These are phyloP conservation scores for Asterophora parasitica DNA, from an alignment of 768 basidiomycete genomes.

Conservation along the genomic window DNA sequence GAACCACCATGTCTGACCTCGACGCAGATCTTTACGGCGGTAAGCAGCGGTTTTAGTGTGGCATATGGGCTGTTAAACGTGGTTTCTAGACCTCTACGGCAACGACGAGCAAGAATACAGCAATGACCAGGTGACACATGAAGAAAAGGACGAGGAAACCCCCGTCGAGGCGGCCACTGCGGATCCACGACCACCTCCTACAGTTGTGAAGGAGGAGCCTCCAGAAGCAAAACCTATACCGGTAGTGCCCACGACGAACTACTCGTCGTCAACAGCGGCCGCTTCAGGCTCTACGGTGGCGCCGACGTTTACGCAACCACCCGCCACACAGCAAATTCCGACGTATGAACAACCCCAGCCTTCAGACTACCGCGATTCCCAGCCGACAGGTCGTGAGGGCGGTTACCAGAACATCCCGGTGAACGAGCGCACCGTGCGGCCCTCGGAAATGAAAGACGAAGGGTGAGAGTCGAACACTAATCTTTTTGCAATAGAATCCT, in stretches of 20 bases:
- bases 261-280: constrained; percentile 19
- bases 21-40: constrained; percentile 90
- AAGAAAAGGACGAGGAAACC: constrained; percentile 28
- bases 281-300: constrained; percentile 14
- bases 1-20: constrained; percentile 67
- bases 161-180: constrained; percentile 23
- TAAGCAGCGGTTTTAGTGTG: constrained; percentile 28
- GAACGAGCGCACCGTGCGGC: constrained; percentile 66
- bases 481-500: constrained; percentile 17
- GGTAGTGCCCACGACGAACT: constrained; percentile 11
- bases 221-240: constrained; percentile 18
- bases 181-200: constrained; percentile 15
- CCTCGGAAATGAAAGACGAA: constrained; percentile 96
- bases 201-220: constrained; percentile 12
- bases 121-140: constrained; percentile 37
- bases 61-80: not conserved
- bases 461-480: constrained; percentile 68
- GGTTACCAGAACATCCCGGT: constrained; percentile 40
- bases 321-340: constrained; percentile 64
- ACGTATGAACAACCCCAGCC: constrained; percentile 68
- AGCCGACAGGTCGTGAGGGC: constrained; percentile 31
- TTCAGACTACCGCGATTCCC: constrained; percentile 42
- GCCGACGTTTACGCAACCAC: constrained; percentile 24
- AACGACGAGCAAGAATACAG: constrained; percentile 59
- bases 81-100: constrained; percentile 65